A percentile compares a stretch with the other conserved stretches of the same genome.
phyloP scores from a whole-genome alignment of 2,329 filamentous ascomycete species.

The Chrysoporthe austroafricana region DNA sequence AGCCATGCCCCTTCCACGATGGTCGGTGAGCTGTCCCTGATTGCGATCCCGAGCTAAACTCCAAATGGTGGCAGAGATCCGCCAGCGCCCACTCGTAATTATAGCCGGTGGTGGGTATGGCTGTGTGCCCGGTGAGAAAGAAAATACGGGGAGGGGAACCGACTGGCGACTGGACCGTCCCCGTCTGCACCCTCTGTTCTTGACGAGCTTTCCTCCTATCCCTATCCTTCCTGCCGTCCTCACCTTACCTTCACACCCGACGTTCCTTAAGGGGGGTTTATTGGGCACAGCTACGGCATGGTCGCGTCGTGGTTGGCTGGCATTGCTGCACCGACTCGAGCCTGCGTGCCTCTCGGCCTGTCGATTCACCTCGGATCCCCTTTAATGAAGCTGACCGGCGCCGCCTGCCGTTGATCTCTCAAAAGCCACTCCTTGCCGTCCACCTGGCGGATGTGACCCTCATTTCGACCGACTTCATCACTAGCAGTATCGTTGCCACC shows the following conservation, averaged over 20 bases:
- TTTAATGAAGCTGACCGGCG: constrained; percentile 22
- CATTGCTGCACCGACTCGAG: constrained; percentile 11
- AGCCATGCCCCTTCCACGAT: constrained; percentile 8
- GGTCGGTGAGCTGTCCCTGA: constrained; percentile 22
- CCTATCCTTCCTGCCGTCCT: constrained; percentile 6
- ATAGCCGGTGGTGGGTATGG: constrained; percentile 21
- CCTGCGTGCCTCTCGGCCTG: constrained; percentile 28
- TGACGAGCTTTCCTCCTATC: constrained; percentile 1
- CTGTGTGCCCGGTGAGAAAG: background rate
- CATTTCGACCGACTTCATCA: constrained; percentile 25
- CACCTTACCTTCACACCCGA: constrained; percentile 10
- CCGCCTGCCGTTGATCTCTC: constrained; percentile 26
- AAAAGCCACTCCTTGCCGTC: constrained; percentile 21
- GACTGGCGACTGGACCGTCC: constrained; percentile 8
- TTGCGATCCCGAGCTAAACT: constrained; percentile 22
- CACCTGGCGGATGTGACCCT: constrained; percentile 29
- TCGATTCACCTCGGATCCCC: constrained; percentile 23
- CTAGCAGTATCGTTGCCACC: constrained; percentile 29
- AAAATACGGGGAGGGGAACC: background rate
- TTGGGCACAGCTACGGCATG: constrained; percentile 4
- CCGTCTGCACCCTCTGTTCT: background rate
- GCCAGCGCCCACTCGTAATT: constrained; percentile 28
- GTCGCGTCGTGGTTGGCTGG: constrained; percentile 20
- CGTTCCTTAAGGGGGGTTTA: constrained; percentile 19
- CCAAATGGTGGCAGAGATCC: constrained; percentile 21